A percentile compares a stretch with the other conserved stretches of the same genome.
Evolutionary conservation across 257 asterid genomes (phyloP).

Genomic region (Ilex aquifolium): DNA sequence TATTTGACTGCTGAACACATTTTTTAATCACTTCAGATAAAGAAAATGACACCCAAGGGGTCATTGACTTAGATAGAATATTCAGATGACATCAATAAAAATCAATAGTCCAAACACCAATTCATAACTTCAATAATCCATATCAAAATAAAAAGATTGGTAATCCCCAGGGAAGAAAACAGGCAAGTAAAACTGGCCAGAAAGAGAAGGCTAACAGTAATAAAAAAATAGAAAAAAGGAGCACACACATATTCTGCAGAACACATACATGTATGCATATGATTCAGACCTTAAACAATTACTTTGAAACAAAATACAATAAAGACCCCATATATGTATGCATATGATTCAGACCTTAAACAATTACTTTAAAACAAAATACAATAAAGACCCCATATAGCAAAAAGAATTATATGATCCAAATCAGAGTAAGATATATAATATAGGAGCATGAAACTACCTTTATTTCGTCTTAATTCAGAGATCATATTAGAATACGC

Average conservation of each 20-base stretch:
- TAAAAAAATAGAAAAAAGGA: neutral
- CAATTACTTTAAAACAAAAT: too few species aligned
- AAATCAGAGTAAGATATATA: slow-evolving; percentile 10
- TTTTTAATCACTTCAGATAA: too few species aligned
- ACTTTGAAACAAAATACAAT: neutral
- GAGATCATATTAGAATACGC: slow-evolving; percentile 89
- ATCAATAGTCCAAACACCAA: too few species aligned
- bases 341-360: too few species aligned
- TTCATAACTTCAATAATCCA: too few species aligned
- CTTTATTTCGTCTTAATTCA: slow-evolving; percentile 87
- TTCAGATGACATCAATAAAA: too few species aligned
- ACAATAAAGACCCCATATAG: neutral
- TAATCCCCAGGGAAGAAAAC: neutral
- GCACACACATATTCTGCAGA: neutral
- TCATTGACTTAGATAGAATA: too few species aligned
- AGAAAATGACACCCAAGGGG: too few species aligned
- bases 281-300: neutral
- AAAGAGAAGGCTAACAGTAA: neutral
- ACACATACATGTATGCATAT: neutral
- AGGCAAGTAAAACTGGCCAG: neutral
- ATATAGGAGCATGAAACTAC: slow-evolving; percentile 68
- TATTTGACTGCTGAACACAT: too few species aligned
- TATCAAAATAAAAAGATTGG: too few species aligned
- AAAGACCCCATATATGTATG: too few species aligned
- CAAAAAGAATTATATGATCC: neutral